Percentiles rank a stretch among this genome's conserved stretches.
These are phyloP conservation scores for Malus asiatica DNA, from an alignment of 306 rosid genomes.

Conservation along the genomic window DNA sequence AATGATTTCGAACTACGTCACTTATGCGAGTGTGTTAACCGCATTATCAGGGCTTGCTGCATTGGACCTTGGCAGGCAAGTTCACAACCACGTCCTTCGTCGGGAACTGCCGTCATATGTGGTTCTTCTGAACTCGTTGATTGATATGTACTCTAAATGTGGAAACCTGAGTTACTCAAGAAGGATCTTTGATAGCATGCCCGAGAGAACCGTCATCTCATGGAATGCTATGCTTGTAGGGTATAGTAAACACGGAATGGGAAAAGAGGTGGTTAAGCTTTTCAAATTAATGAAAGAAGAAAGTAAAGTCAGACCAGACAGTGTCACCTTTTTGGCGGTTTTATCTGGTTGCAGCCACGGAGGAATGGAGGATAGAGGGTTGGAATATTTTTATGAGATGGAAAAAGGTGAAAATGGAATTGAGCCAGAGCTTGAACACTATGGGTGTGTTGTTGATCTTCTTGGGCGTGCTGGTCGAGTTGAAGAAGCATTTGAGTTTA, in stretches of 20 bases:
- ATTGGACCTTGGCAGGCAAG: slow-evolving; percentile 78
- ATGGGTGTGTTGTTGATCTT: slow-evolving; percentile 81
- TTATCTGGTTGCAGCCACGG: slow-evolving; percentile 93
- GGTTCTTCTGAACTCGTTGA: slow-evolving; percentile 78
- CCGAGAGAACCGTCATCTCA: slow-evolving; percentile 66
- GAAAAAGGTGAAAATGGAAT: slow-evolving; percentile 37
- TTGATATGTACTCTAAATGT: slow-evolving; percentile 92
- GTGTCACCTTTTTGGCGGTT: slow-evolving; percentile 72
- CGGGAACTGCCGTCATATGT: slow-evolving; percentile 43
- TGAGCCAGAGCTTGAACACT: slow-evolving; percentile 64
- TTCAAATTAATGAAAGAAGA: slow-evolving; percentile 59
- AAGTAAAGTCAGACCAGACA: slow-evolving; percentile 57
- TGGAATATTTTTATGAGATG: slow-evolving; percentile 64
- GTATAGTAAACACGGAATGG: slow-evolving; percentile 86
- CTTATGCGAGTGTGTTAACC: slow-evolving; percentile 69
- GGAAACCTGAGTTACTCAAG: slow-evolving; percentile 66
- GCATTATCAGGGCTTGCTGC: slow-evolving; percentile 87
- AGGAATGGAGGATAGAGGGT: slow-evolving; percentile 61
- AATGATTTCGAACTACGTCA: slow-evolving; percentile 71
- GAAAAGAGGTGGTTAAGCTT: slow-evolving; percentile 70
- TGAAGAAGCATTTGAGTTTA: slow-evolving; percentile 58
- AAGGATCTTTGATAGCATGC: slow-evolving; percentile 59
- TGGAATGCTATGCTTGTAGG: slow-evolving; percentile 94
- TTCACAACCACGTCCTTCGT: slow-evolving; percentile 70
- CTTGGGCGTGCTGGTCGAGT: slow-evolving; percentile 78